phyloP scores from a whole-genome alignment of 1,284 basidiomycete species.

The Microbotryomycetes sp. region DNA sequence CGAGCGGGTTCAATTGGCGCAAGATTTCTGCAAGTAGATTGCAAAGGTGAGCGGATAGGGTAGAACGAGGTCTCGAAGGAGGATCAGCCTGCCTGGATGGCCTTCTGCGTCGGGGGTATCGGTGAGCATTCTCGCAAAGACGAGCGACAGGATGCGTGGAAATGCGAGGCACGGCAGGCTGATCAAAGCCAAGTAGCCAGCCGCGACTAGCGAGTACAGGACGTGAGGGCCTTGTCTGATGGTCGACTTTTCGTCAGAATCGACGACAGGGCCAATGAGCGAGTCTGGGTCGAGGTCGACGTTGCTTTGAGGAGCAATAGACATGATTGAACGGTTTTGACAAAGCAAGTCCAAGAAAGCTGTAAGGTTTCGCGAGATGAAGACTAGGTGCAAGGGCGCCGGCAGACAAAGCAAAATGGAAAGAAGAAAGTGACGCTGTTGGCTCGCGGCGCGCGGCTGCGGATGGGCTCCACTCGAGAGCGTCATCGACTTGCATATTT shows the following conservation, averaged over 20 bases:
- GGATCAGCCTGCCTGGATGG: neutral
- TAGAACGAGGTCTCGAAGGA: too few species aligned
- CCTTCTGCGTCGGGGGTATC: constrained; percentile 9
- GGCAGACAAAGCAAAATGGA: too few species aligned
- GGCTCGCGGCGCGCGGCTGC: neutral
- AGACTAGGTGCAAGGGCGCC: too few species aligned
- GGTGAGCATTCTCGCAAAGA: constrained; percentile 19
- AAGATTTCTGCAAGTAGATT: constrained; percentile 10
- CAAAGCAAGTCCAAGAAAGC: too few species aligned
- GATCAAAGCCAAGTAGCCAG: constrained; percentile 5
- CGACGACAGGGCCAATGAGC: constrained; percentile 7
- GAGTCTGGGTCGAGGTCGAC: neutral
- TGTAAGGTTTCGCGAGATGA: too few species aligned
- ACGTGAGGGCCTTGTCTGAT: constrained; percentile 1
- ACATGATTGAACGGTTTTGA: too few species aligned
- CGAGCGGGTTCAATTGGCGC: constrained; percentile 19
- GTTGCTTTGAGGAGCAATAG: neutral
- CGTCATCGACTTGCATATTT: neutral
- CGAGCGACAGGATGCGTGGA: constrained; percentile 19
- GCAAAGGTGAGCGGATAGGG: too few species aligned
- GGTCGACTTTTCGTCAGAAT: constrained; percentile 1
- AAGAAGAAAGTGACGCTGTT: neutral
- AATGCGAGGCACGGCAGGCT: constrained; percentile 6
- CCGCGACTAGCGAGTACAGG: constrained; percentile 4
- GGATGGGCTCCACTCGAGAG: neutral